These are phyloP conservation scores for Paracorniculantispora psalliotae DNA, from an alignment of 2,329 filamentous ascomycete genomes.

Conservation along the genomic window DNA sequence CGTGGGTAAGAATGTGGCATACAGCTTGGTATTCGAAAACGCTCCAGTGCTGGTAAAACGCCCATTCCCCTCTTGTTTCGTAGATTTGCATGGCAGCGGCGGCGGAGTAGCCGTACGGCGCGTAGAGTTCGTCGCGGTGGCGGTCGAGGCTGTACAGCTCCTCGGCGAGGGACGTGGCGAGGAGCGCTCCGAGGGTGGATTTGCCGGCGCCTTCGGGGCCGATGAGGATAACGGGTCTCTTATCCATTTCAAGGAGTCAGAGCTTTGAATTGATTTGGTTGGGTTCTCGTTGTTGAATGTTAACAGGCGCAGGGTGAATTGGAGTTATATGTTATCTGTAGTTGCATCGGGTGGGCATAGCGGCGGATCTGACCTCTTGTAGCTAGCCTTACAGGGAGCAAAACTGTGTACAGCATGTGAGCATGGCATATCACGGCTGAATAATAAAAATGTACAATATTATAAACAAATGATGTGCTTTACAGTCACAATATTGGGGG, in stretches of 20 bases:
- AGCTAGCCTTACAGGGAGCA: too few relatives aligned
- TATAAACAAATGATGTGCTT: too few relatives aligned
- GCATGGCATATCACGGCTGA: too few relatives aligned
- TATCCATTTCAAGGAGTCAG: not conserved
- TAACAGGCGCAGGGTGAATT: too few relatives aligned
- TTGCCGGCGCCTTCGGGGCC: slow-evolving; percentile 15
- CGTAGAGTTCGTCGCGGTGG: slow-evolving; percentile 14
- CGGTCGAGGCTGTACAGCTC: slow-evolving; percentile 14
- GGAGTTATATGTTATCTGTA: too few relatives aligned
- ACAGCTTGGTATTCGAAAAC: not conserved
- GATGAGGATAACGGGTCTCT: slow-evolving; percentile 6
- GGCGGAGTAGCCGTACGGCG: slow-evolving; percentile 11
- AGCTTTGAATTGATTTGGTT: too few relatives aligned
- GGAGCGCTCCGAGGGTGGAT: slow-evolving; percentile 10
- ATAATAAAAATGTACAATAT: too few relatives aligned
- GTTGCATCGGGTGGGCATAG: too few relatives aligned
- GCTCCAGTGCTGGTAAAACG: not conserved
- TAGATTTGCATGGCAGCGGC: not conserved
- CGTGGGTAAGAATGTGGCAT: not conserved
- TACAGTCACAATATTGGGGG: too few relatives aligned
- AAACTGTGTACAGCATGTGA: too few relatives aligned
- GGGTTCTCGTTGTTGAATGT: too few relatives aligned
- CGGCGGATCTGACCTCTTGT: too few relatives aligned
- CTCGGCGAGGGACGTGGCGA: not conserved
- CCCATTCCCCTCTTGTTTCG: not conserved